phyloP scores from a whole-genome alignment of 139 green algal genomes.

The Picochlorum sp. region DNA sequence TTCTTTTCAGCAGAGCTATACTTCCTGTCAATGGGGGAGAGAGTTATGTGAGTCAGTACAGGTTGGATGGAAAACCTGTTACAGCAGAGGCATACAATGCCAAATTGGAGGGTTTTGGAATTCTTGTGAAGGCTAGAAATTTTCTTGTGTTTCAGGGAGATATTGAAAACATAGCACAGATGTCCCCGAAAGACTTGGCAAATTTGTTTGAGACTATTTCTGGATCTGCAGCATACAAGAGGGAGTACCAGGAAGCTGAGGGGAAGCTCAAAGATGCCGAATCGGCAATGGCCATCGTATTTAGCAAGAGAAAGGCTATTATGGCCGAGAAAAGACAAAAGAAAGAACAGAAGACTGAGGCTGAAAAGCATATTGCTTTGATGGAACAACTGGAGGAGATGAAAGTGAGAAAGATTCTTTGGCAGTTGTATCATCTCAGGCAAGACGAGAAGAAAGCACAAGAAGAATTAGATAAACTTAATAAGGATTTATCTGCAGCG shows the following conservation, averaged over 20 bases:
- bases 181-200: constrained; percentile 74
- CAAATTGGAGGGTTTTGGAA: constrained; percentile 65
- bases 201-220: constrained; percentile 86
- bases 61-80: constrained; percentile 61
- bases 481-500: constrained; percentile 19
- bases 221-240: constrained; percentile 48
- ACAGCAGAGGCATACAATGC: constrained; percentile 80
- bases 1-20: constrained; percentile 73
- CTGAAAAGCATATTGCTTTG: constrained; percentile 72
- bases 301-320: constrained; percentile 67
- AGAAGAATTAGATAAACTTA: constrained; percentile 3
- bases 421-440: constrained; percentile 70
- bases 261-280: constrained; percentile 48
- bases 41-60: constrained; percentile 56
- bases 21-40: constrained; percentile 5
- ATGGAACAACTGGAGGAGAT: constrained; percentile 56
- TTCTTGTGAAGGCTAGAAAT: constrained; percentile 92
- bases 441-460: constrained; percentile 26
- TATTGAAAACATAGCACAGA: constrained; percentile 88
- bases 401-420: constrained; percentile 56
- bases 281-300: constrained; percentile 49
- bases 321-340: constrained; percentile 75
- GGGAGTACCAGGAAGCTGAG: constrained; percentile 65
- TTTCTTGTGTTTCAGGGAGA: constrained; percentile 99
- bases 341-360: constrained; percentile 97